Percentiles rank a stretch among this genome's conserved stretches.
Conservation (phyloP, 2,329 filamentous ascomycete species). For the Elsinoe batatas region DNA sequence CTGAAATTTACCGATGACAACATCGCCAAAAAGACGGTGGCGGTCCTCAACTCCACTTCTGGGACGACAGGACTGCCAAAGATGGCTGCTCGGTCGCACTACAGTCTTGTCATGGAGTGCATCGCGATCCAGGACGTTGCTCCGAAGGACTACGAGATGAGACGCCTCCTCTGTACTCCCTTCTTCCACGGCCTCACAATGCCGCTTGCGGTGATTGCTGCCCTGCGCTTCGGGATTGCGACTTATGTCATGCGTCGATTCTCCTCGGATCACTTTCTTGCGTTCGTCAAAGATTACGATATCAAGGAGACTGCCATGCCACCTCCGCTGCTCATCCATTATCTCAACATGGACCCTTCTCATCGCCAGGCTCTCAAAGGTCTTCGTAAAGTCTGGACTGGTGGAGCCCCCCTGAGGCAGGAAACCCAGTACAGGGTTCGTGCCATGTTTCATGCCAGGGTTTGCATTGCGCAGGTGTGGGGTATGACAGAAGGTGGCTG, state of each 20-base stretch:
- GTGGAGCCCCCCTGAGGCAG: constrained; percentile 41
- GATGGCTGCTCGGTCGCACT: constrained; percentile 31
- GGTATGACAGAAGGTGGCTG: constrained; percentile 45
- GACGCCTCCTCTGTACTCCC: constrained; percentile 40
- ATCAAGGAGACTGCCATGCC: constrained; percentile 42
- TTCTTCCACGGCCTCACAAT: constrained; percentile 46
- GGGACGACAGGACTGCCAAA: constrained; percentile 33
- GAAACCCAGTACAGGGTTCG: constrained; percentile 33
- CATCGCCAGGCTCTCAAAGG: constrained; percentile 30
- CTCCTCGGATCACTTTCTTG: constrained; percentile 32
- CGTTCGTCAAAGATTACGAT: constrained; percentile 31
- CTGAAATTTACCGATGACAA: constrained; percentile 15
- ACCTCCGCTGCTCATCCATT: constrained; percentile 33
- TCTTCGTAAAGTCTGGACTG: constrained; percentile 37
- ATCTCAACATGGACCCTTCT: constrained; percentile 27
- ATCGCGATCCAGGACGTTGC: constrained; percentile 21
- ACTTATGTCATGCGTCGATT: constrained; percentile 42
- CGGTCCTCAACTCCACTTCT: constrained; percentile 27
- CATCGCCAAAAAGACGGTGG: constrained; percentile 20
- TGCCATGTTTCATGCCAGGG: constrained; percentile 31
- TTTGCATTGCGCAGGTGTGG: constrained; percentile 40
- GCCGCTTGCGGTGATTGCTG: constrained; percentile 38
- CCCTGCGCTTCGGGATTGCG: constrained; percentile 36
- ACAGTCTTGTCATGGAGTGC: constrained; percentile 28
- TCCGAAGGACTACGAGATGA: constrained; percentile 28